Evolutionary conservation across 2,329 filamentous ascomycete genomes (phyloP).

Genomic region (Fusarium sp.): DNA sequence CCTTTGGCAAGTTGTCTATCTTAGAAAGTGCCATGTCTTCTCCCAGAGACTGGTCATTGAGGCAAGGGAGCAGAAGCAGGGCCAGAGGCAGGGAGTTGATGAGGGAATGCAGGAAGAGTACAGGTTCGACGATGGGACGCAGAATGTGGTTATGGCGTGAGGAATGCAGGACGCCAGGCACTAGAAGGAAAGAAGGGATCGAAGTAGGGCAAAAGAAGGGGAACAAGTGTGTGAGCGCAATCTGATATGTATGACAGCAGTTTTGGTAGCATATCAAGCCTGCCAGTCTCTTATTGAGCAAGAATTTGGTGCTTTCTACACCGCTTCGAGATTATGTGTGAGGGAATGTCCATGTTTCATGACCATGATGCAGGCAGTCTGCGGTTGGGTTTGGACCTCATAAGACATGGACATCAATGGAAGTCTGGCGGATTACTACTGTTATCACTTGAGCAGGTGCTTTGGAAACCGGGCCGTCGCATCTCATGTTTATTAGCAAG

Average conservation of each 20-base stretch:
- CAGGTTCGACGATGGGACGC: background rate
- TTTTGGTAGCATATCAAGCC: background rate
- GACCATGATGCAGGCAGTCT: background rate
- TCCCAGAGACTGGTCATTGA: background rate
- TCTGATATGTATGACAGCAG: background rate
- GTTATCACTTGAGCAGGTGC: background rate
- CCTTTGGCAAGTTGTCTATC: background rate
- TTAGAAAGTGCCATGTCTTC: background rate
- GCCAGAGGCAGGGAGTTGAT: background rate
- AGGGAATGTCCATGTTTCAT: background rate
- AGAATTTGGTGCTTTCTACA: slow-evolving; percentile 3
- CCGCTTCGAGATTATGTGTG: slow-evolving; percentile 4
- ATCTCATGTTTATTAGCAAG: slow-evolving; percentile 18
- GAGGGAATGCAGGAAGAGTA: background rate
- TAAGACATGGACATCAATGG: slow-evolving; percentile 2
- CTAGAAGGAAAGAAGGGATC: slow-evolving; percentile 6
- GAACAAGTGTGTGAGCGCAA: background rate
- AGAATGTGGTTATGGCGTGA: slow-evolving; percentile 8
- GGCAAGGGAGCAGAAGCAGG: slow-evolving; percentile 4
- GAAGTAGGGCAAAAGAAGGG: background rate
- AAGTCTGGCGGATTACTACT: background rate
- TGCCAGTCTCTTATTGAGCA: background rate
- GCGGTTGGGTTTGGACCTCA: slow-evolving; percentile 1
- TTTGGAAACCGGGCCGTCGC: slow-evolving; percentile 20
- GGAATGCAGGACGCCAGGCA: slow-evolving; percentile 25